These are phyloP conservation scores for Fusarium penzigii DNA, from an alignment of 2,329 filamentous ascomycete species.

Conservation along the genomic window DNA sequence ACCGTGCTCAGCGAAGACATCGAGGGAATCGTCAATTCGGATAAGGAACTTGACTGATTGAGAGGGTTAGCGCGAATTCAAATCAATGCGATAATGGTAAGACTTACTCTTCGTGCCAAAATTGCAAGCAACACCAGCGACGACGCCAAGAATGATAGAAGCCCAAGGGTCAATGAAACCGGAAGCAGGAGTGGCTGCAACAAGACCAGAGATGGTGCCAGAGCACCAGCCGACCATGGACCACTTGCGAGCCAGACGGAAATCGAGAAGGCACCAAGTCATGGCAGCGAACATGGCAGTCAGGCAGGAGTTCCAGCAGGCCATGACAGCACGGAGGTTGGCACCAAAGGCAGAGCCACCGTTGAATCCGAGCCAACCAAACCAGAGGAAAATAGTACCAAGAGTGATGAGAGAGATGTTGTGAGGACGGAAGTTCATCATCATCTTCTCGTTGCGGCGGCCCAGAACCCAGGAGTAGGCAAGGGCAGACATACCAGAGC, in stretches of 20 bases:
- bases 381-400: conserved; percentile 95
- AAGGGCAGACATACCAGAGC: conserved; percentile 86
- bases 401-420: conserved; percentile 97
- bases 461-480: conserved; percentile 96
- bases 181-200: conserved; percentile 69
- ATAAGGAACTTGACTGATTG: conserved; percentile 59
- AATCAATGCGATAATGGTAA: neutral
- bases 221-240: conserved; percentile 77
- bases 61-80: conserved; percentile 8
- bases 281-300: conserved; percentile 90
- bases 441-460: conserved; percentile 97
- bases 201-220: conserved; percentile 69
- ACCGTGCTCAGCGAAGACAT: conserved; percentile 72
- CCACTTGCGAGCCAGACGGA: conserved; percentile 91
- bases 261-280: conserved; percentile 95
- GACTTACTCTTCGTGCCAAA: conserved; percentile 61
- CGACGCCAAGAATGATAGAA: conserved; percentile 65
- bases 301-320: conserved; percentile 96
- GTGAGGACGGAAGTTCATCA: conserved; percentile 99
- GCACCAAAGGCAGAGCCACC: conserved; percentile 92
- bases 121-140: conserved; percentile 67
- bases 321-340: conserved; percentile 91
- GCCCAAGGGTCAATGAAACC: conserved; percentile 70
- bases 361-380: conserved; percentile 99
- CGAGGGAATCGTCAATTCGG: conserved; percentile 69